These are phyloP conservation scores for Tephrocybe sp. DNA, from an alignment of 768 basidiomycete species.

Conservation along the genomic window DNA sequence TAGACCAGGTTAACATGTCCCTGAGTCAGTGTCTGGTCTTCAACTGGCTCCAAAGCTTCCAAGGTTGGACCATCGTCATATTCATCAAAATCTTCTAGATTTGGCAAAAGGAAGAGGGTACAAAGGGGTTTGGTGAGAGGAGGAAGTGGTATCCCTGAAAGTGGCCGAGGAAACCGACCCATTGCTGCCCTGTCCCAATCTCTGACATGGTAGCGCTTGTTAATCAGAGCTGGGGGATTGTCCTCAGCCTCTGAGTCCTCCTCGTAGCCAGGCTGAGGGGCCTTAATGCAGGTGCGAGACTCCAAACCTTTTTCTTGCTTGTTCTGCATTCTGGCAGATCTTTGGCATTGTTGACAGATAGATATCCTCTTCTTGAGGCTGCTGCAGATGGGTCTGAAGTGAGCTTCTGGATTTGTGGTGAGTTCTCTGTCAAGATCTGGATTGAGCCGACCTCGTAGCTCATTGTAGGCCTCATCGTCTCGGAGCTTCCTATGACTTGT, in stretches of 20 bases:
- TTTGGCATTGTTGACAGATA: too few relatives aligned
- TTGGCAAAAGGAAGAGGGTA: not conserved
- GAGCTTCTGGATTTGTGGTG: not conserved
- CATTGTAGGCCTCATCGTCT: not conserved
- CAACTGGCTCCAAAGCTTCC: constrained; percentile 7
- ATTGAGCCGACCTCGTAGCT: not conserved
- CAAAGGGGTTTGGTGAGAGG: not conserved
- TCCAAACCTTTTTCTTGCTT: too few relatives aligned
- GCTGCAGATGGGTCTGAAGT: too few relatives aligned
- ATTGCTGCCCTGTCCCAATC: constrained; percentile 1
- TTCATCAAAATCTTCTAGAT: constrained; percentile 10
- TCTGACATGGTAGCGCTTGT: not conserved
- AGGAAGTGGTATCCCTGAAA: constrained; percentile 3
- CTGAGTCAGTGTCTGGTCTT: not conserved
- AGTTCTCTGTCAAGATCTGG: not conserved
- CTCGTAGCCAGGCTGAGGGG: too few relatives aligned
- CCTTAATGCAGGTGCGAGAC: too few relatives aligned
- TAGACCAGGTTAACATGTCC: constrained; percentile 9
- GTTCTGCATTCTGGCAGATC: too few relatives aligned
- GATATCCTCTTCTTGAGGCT: too few relatives aligned
- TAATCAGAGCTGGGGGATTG: not conserved
- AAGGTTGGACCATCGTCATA: constrained; percentile 13
- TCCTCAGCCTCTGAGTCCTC: not conserved
- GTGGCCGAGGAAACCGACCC: constrained; percentile 2
- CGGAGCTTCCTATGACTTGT: not conserved